Conservation (phyloP, 2,329 filamentous ascomycete genomes). For the Colletotrichum camelliae region DNA sequence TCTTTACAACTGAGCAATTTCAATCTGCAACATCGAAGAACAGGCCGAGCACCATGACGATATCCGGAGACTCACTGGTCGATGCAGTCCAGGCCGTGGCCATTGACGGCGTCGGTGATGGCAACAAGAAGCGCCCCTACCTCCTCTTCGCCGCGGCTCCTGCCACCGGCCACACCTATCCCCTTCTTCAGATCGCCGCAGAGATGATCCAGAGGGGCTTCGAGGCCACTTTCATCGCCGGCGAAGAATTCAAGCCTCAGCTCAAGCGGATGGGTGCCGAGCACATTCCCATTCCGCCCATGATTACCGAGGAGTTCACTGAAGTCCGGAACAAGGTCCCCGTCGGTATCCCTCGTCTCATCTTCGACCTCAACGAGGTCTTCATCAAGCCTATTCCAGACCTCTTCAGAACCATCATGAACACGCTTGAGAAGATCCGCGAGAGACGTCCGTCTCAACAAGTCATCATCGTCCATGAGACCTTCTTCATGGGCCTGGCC, state of each 20-base stretch:
- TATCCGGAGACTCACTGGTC: not conserved
- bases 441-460: conserved; percentile 36
- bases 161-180: conserved; percentile 35
- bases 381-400: conserved; percentile 38
- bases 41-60: not conserved
- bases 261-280: conserved; percentile 42
- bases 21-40: not conserved
- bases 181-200: conserved; percentile 36
- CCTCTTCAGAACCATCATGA: conserved; percentile 36
- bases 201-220: conserved; percentile 45
- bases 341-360: conserved; percentile 29
- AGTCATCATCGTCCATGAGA: conserved; percentile 50
- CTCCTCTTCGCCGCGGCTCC: conserved; percentile 33
- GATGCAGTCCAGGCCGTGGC: not conserved
- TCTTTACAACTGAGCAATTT: not conserved
- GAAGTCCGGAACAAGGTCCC: conserved; percentile 22
- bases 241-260: conserved; percentile 36
- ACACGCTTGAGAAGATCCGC: conserved; percentile 37
- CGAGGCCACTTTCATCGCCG: conserved; percentile 45
- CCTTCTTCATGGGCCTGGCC: conserved; percentile 38
- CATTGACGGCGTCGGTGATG: not conserved
- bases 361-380: conserved; percentile 37
- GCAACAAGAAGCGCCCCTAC: conserved; percentile 27
- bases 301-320: conserved; percentile 24
- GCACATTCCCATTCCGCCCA: conserved; percentile 30